These are phyloP conservation scores for Ambrosia hybrid DNA, from an alignment of 140 eudicot genomes.

Conservation along the genomic window DNA sequence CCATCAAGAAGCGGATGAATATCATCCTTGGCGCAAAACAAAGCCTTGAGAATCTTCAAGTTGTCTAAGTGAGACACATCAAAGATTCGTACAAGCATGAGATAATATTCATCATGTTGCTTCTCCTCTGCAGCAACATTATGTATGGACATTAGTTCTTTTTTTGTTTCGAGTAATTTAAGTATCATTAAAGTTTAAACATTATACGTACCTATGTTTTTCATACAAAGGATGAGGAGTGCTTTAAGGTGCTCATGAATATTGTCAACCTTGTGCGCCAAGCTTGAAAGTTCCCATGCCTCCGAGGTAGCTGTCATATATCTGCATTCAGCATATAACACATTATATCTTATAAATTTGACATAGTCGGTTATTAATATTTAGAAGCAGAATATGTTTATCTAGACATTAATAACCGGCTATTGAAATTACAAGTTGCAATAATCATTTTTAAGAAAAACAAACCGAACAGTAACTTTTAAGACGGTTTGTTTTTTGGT, in stretches of 20 bases:
- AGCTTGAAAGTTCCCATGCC: slow-evolving; percentile 85
- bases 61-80: slow-evolving; percentile 69
- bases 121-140: slow-evolving; percentile 66
- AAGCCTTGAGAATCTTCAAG: slow-evolving; percentile 63
- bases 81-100: slow-evolving; percentile 58
- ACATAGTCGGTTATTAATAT: background rate
- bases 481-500: no score
- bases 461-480: no score
- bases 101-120: slow-evolving; percentile 65
- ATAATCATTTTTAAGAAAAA: no score
- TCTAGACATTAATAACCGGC: no score
- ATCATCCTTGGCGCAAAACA: slow-evolving; percentile 70
- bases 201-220: slow-evolving; percentile 57
- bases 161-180: background rate
- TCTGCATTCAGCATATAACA: slow-evolving; percentile 37
- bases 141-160: background rate
- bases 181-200: background rate
- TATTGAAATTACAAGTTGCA: no score
- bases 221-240: slow-evolving; percentile 59
- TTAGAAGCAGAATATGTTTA: no score
- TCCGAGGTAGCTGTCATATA: slow-evolving; percentile 59
- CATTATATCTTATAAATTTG: background rate
- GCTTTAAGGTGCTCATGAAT: slow-evolving; percentile 63
- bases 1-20: slow-evolving; percentile 64
- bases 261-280: slow-evolving; percentile 67